A percentile compares a stretch with the other conserved stretches of the same genome.
Evolutionary conservation across 495 filamentous ascomycete species (phyloP).

Genomic region (Lindgomyces ingoldianus): DNA sequence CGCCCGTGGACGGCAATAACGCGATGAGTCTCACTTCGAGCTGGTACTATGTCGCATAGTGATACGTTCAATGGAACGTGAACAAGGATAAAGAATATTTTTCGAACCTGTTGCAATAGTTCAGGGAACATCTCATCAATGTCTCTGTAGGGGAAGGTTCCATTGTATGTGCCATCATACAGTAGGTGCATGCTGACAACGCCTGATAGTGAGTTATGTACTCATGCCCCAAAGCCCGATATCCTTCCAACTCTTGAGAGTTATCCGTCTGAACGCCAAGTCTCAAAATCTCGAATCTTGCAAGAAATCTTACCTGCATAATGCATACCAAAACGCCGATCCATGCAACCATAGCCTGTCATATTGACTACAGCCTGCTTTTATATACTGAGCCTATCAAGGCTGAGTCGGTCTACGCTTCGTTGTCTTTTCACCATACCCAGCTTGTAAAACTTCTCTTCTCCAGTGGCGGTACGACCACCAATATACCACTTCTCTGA

Average conservation of each 20-base stretch:
- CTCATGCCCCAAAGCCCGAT: background rate
- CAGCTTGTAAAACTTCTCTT: slow-evolving; percentile 82
- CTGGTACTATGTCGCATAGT: too few species aligned
- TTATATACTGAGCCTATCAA: slow-evolving; percentile 64
- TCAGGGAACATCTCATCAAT: too few species aligned
- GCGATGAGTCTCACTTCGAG: too few species aligned
- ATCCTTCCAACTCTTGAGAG: background rate
- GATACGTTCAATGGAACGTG: too few species aligned
- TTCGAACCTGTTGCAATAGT: too few species aligned
- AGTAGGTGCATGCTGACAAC: background rate
- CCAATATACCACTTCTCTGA: slow-evolving; percentile 89
- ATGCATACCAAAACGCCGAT: slow-evolving; percentile 20
- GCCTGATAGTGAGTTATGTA: background rate
- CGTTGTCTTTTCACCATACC: slow-evolving; percentile 63
- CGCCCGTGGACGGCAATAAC: background rate
- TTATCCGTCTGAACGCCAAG: background rate
- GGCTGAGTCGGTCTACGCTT: slow-evolving; percentile 60
- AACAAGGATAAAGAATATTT: too few species aligned
- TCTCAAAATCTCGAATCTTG: slow-evolving; percentile 1
- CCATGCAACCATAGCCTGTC: slow-evolving; percentile 15
- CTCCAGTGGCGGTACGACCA: slow-evolving; percentile 77
- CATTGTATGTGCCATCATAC: background rate
- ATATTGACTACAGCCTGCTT: background rate
- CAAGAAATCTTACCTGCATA: background rate
- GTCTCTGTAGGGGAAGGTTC: too few species aligned